Evolutionary conservation across 441 rosid species (phyloP), one percentile per base, ranked within the genome.

Genomic region (Hura crepitans): DNA sequence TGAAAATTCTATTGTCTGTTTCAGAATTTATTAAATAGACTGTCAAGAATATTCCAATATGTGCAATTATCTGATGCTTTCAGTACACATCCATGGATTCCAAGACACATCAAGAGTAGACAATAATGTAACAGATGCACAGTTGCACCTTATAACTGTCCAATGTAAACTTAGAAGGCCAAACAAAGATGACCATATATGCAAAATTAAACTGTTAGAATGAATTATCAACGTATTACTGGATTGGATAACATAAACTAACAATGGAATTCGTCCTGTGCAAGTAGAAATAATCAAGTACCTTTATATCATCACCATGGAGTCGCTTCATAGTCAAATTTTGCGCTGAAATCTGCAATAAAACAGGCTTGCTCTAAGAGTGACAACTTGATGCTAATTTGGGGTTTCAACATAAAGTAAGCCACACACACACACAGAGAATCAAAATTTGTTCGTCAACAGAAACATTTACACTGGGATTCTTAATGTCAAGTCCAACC

Each of bases 271-370:
- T 49, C 45, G 45, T 54, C 45, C 12, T 23, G 33, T 66, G 68
- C 25, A 54, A 45, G 15, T 20, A 33, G 30, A 57, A 62, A 31
- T 25, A 5, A 62, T 31, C 14, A 31, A 13, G 50, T 85, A 93
- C 98, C 98, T 84, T 90, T 80, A 94, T 91, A 76, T 91, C 98
- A 73, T 88, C 74, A 55, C 97, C 98, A 70, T 80, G 85, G 47
- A 94, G 87, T 68, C 93, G 92, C 78, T 87, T 91, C 92, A 91
- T 86, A 35, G 82, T 91, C 77, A 94, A 82, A 77, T 94, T 88
- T 75, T 91, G 97, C 11, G 83, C 80, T 74, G 82, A 74, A 80
- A 94, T 86, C 98, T 94, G 90, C 88, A n/a, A 82, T 54, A 67
- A 58, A 55, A 20, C 69, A 69, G 73, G 71, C 63, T 71, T n/a